Conservation (phyloP, 2,329 filamentous ascomycete species). For the Colletotrichum sp. region DNA sequence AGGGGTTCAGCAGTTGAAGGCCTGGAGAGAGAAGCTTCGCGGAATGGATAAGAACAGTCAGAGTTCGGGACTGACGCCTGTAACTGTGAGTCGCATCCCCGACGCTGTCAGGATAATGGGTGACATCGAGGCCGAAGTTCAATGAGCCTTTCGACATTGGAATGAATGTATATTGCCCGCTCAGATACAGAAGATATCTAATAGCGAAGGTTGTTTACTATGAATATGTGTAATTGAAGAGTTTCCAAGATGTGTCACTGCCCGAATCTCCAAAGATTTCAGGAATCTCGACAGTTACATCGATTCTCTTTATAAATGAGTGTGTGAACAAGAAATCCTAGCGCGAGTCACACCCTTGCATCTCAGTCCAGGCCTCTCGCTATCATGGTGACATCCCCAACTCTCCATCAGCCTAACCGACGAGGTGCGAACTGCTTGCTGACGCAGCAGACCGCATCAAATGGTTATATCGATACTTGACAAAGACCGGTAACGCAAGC, state of each 20-base stretch:
- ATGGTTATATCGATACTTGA: background rate
- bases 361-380: background rate
- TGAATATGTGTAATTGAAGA: too few relatives aligned
- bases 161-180: background rate
- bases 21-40: too few relatives aligned
- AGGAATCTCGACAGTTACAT: background rate
- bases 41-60: too few relatives aligned
- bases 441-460: background rate
- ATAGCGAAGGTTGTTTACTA: too few relatives aligned
- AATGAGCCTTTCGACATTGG: fast-evolving
- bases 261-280: background rate
- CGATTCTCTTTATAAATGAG: background rate
- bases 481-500: fast-evolving
- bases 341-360: background rate
- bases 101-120: background rate
- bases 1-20: too few relatives aligned
- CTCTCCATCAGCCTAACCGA: background rate
- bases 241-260: background rate
- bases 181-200: background rate
- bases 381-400: fast-evolving
- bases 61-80: too few relatives aligned
- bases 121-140: background rate
- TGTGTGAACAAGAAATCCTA: background rate
- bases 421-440: background rate
- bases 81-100: too few relatives aligned